Evolutionary conservation across 345 rosid species (phyloP).

Genomic region (Ailanthus altissimus): DNA sequence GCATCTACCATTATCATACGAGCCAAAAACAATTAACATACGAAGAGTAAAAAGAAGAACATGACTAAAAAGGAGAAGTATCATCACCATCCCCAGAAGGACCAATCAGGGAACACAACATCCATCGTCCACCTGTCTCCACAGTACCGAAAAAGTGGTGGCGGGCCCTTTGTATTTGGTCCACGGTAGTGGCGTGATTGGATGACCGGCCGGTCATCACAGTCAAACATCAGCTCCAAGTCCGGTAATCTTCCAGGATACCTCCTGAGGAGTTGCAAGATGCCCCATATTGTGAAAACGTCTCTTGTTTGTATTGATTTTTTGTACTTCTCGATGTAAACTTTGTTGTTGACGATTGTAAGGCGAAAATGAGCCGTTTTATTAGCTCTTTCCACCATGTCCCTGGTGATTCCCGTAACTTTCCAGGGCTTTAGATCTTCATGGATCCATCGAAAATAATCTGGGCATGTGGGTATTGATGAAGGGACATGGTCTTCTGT

Average conservation of each 20-base stretch:
- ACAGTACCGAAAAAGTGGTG: conserved; percentile 58
- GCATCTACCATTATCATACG: not conserved
- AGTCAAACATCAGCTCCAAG: conserved; percentile 61
- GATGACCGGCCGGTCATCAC: conserved; percentile 48
- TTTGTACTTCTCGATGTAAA: conserved; percentile 37
- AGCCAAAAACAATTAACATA: not conserved
- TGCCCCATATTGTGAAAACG: conserved; percentile 58
- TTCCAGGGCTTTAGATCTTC: conserved; percentile 67
- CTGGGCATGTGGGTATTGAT: conserved; percentile 39
- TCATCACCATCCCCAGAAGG: conserved; percentile 72
- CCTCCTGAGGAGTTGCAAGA: conserved; percentile 53
- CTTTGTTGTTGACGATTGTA: conserved; percentile 42
- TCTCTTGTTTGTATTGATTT: conserved; percentile 55
- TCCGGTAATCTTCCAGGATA: conserved; percentile 63
- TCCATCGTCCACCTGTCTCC: conserved; percentile 36
- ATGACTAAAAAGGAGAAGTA: not conserved
- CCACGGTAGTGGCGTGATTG: conserved; percentile 30
- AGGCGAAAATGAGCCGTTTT: conserved; percentile 45
- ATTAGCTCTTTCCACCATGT: conserved; percentile 52
- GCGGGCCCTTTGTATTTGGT: conserved; percentile 37
- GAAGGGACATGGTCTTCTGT: conserved; percentile 20
- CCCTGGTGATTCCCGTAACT: conserved; percentile 48
- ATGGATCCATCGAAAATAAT: conserved; percentile 68
- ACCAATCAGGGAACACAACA: conserved; percentile 67
- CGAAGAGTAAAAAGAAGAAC: no score